A percentile compares a stretch with the other conserved stretches of the same genome.
These are phyloP conservation scores for Murraya paniculata DNA, from an alignment of 345 rosid genomes.

Conservation along the genomic window DNA sequence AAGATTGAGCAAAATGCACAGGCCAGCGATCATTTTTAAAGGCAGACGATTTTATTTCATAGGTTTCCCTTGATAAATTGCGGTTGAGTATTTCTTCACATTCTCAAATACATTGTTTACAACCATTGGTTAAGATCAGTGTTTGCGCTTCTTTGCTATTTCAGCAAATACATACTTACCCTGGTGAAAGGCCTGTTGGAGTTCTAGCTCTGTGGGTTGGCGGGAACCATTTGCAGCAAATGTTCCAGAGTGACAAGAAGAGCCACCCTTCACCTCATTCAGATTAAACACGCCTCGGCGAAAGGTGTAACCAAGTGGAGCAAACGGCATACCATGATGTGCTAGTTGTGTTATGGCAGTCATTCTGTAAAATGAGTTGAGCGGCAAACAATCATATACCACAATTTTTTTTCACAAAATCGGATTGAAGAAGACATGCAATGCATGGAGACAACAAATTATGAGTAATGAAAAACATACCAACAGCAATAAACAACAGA, in stretches of 20 bases:
- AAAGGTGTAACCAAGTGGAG: conserved; percentile 83
- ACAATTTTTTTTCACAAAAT: not conserved
- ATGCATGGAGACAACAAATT: not conserved
- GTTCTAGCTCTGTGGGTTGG: conserved; percentile 73
- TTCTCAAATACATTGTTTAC: not conserved
- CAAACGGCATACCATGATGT: conserved; percentile 82
- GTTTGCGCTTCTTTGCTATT: conserved; percentile 65
- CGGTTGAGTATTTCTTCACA: not conserved
- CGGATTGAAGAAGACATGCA: not conserved
- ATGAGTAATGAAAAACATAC: too few relatives aligned
- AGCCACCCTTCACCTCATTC: conserved; percentile 88
- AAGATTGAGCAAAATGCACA: not conserved
- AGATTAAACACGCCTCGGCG: conserved; percentile 81
- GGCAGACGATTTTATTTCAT: not conserved
- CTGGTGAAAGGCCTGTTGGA: conserved; percentile 75
- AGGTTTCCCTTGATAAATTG: too few relatives aligned
- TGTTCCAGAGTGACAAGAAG: conserved; percentile 85
- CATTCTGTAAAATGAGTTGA: conserved; percentile 39
- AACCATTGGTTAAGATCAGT: not conserved
- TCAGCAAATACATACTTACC: conserved; percentile 78
- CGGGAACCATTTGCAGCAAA: conserved; percentile 81
- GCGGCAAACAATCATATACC: not conserved
- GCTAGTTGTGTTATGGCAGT: conserved; percentile 84
- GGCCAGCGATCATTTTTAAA: not conserved
- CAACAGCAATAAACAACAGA: not conserved